Percentiles rank a stretch among this genome's conserved stretches.
Evolutionary conservation across 2,329 filamentous ascomycete species (phyloP).

Genomic region (Elsinoe fawcettii): DNA sequence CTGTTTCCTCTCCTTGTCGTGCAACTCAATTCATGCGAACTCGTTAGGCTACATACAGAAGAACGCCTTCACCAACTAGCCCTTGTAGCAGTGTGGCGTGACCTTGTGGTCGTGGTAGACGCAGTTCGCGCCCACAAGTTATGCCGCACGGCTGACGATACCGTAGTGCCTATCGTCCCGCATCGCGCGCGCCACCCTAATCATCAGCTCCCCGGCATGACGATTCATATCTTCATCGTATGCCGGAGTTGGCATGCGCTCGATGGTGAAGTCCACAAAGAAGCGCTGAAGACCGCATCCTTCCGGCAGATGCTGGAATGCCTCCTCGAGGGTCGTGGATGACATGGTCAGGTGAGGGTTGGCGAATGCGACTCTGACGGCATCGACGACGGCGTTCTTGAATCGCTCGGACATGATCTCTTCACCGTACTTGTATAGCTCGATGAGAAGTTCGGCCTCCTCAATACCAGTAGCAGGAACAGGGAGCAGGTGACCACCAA

Average conservation of each 20-base stretch:
- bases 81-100: not conserved
- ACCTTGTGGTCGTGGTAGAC: conserved; percentile 4
- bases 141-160: not conserved
- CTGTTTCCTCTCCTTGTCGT: no score
- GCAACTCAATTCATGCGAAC: no score
- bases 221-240: not conserved
- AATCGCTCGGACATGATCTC: conserved; percentile 1
- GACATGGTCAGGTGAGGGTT: not conserved
- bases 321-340: not conserved
- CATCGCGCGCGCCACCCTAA: not conserved
- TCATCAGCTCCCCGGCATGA: not conserved
- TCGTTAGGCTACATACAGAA: no score
- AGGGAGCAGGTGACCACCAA: not conserved
- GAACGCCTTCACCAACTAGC: not conserved
- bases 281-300: not conserved
- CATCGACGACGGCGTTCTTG: conserved; percentile 9
- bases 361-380: not conserved
- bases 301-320: not conserved
- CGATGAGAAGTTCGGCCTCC: not conserved
- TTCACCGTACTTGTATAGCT: conserved; percentile 9
- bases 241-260: not conserved
- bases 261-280: conserved; percentile 7
- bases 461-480: not conserved
- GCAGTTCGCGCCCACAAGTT: not conserved
- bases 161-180: not conserved